These are phyloP conservation scores for Cladosporium sp. DNA, from an alignment of 2,329 filamentous ascomycete genomes.

Conservation along the genomic window DNA sequence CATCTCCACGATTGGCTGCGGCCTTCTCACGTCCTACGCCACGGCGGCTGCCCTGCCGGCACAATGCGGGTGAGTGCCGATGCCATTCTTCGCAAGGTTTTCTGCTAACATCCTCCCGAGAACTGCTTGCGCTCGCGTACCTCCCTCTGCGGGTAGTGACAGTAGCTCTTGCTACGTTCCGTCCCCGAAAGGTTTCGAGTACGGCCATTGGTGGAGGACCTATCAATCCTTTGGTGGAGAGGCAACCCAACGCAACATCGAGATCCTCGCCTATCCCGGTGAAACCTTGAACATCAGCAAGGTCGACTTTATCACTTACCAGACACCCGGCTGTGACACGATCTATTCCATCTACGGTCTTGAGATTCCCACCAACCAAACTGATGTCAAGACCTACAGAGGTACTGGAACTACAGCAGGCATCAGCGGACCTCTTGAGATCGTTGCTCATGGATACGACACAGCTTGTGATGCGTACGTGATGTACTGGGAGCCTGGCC, in stretches of 20 bases:
- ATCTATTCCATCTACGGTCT: neutral
- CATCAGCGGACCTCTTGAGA: neutral
- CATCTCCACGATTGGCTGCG: neutral
- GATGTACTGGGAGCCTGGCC: neutral
- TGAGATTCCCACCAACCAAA: neutral
- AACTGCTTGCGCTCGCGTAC: neutral
- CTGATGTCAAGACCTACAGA: neutral
- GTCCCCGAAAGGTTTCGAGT: neutral
- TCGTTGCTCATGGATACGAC: neutral
- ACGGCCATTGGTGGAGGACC: neutral
- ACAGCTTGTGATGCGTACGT: neutral
- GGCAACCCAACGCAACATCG: neutral
- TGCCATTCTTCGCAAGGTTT: neutral
- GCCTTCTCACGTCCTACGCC: neutral
- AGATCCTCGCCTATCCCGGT: neutral
- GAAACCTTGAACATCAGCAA: neutral
- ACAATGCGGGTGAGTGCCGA: neutral
- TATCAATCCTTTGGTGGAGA: neutral
- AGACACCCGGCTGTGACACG: neutral
- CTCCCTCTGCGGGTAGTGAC: neutral
- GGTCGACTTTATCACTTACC: neutral
- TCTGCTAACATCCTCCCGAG: neutral
- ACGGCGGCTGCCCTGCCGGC: neutral
- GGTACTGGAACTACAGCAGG: neutral
- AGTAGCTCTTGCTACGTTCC: neutral